Evolutionary conservation across 352 stramenopile genomes (phyloP).

Genomic region (Pythium apleroticum): DNA sequence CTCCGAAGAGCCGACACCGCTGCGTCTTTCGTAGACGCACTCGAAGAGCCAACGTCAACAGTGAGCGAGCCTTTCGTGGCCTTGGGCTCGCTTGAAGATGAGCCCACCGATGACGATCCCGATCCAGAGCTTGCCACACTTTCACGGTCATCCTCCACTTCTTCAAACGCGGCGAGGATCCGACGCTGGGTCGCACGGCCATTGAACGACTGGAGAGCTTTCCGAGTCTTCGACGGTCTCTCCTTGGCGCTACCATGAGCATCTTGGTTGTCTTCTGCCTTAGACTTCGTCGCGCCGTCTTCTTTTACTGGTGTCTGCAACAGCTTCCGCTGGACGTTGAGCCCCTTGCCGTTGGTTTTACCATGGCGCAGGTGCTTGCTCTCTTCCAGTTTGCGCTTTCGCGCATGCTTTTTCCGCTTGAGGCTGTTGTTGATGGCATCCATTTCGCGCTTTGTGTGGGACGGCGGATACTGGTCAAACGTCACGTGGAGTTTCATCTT

Average conservation of each 20-base stretch:
- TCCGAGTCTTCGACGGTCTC: conserved; percentile 3
- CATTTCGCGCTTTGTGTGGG: conserved; percentile 62
- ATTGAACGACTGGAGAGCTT: conserved; percentile 3
- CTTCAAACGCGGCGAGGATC: conserved; percentile 1
- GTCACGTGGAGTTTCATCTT: conserved; percentile 75
- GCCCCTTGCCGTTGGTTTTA: conserved; percentile 27
- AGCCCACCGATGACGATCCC: background rate
- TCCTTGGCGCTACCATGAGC: conserved; percentile 1
- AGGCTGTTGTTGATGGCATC: conserved; percentile 85
- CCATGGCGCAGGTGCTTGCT: conserved; percentile 14
- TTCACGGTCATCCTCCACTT: background rate
- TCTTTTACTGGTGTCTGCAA: conserved; percentile 71
- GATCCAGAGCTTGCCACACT: conserved; percentile 2
- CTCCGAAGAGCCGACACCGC: background rate
- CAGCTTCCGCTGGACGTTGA: conserved; percentile 66
- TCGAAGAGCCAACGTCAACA: background rate
- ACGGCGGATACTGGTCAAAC: conserved; percentile 42
- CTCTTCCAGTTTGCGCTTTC: conserved; percentile 61
- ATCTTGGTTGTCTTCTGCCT: background rate
- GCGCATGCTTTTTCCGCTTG: conserved; percentile 56
- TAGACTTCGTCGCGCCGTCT: background rate
- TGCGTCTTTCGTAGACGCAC: background rate
- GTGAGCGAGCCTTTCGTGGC: background rate
- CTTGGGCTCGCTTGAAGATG: background rate
- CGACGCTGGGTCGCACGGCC: conserved; percentile 14